phyloP scores from a whole-genome alignment of 768 basidiomycete genomes.

The Erythrobasidium yunnanense region DNA sequence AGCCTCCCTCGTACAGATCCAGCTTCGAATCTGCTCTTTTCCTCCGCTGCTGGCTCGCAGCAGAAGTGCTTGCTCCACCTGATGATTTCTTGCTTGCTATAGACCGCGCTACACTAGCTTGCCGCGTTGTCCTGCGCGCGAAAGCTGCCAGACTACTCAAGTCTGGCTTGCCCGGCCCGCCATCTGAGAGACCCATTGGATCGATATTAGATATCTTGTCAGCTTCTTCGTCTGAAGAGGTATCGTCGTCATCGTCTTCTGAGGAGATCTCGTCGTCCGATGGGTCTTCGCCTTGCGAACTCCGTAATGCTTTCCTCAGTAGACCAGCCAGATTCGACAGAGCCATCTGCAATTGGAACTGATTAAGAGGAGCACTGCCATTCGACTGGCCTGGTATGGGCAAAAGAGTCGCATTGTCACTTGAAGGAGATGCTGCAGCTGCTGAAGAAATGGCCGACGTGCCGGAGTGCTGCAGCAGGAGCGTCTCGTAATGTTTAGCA shows the following conservation, averaged over 20 bases:
- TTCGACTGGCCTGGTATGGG: background rate
- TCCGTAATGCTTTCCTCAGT: slow-evolving; percentile 35
- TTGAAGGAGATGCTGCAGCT: slow-evolving; percentile 23
- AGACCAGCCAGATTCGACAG: slow-evolving; percentile 34
- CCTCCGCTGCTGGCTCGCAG: background rate
- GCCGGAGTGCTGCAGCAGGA: slow-evolving; percentile 48
- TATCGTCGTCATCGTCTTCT: slow-evolving; percentile 16
- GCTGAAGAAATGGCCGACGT: slow-evolving; percentile 40
- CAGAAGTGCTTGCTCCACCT: background rate
- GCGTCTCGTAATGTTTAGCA: slow-evolving; percentile 75
- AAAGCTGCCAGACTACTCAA: background rate
- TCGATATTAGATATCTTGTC: background rate
- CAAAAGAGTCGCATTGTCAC: background rate
- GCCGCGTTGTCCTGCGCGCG: background rate
- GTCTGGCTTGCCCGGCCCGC: background rate
- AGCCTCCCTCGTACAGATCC: slow-evolving; percentile 25
- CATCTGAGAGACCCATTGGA: too few relatives aligned
- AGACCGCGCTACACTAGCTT: background rate
- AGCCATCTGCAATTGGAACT: slow-evolving; percentile 27
- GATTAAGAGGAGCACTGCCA: slow-evolving; percentile 1
- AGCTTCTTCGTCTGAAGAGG: background rate
- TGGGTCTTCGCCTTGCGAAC: slow-evolving; percentile 37
- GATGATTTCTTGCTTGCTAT: background rate
- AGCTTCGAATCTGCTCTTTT: background rate
- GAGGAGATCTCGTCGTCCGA: slow-evolving; percentile 28